These are phyloP conservation scores for Colletotrichum paranaense DNA, from an alignment of 2,329 filamentous ascomycete species.

Conservation along the genomic window DNA sequence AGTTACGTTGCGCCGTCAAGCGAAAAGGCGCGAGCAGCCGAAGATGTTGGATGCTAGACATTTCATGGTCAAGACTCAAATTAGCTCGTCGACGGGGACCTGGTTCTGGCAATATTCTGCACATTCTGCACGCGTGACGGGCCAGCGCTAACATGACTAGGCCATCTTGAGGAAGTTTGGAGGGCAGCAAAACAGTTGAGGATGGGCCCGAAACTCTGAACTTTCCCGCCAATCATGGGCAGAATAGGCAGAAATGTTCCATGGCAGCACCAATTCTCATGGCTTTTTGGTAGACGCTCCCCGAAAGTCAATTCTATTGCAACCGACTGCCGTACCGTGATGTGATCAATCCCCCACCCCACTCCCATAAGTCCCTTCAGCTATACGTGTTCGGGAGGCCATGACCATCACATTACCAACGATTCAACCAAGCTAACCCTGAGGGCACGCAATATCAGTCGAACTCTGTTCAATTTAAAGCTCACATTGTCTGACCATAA, in stretches of 20 bases:
- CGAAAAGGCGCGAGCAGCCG: neutral
- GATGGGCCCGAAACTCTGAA: neutral
- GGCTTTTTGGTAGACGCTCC: neutral
- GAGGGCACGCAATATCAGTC: neutral
- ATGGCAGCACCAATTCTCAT: neutral
- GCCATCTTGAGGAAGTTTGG: too few species aligned
- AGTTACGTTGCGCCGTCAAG: neutral
- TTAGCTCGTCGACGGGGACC: neutral
- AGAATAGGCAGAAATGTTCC: neutral
- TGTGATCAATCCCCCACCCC: neutral
- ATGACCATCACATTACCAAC: neutral
- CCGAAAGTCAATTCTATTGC: slow-evolving; percentile 24
- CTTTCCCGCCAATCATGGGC: neutral
- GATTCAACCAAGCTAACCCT: neutral
- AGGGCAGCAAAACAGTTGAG: neutral
- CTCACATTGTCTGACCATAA: slow-evolving; percentile 16
- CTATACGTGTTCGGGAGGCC: slow-evolving; percentile 18
- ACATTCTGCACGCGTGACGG: neutral
- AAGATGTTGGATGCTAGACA: neutral
- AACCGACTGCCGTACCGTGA: neutral
- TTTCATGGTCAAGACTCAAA: neutral
- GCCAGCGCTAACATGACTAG: too few species aligned
- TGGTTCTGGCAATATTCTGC: neutral
- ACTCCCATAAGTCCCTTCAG: slow-evolving; percentile 7
- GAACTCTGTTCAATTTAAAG: slow-evolving; percentile 29